Percentiles rank a stretch among this genome's conserved stretches.
phyloP scores from a whole-genome alignment of 192 early-diverging fungal species.

The Backusella tuberculispora region DNA sequence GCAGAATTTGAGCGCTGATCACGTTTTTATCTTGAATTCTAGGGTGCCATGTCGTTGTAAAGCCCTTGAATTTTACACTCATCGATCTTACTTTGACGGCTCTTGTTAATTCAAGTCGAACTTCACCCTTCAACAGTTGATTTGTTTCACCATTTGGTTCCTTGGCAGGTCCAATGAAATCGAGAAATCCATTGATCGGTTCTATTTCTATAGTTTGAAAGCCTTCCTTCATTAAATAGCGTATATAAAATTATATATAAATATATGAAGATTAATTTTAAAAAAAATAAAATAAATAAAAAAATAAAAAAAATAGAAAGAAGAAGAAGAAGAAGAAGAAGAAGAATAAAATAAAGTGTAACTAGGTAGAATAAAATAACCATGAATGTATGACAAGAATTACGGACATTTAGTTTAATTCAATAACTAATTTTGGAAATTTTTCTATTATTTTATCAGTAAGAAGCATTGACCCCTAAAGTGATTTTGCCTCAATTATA shows the following conservation, averaged over 20 bases:
- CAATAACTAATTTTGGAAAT: slow-evolving; percentile 7
- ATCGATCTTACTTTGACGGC: slow-evolving; percentile 32
- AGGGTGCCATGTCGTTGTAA: neutral
- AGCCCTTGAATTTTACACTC: slow-evolving; percentile 40
- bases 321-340: slow-evolving; percentile 1
- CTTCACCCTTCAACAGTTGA: slow-evolving; percentile 27
- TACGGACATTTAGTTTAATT: slow-evolving; percentile 8
- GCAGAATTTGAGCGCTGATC: slow-evolving; percentile 18
- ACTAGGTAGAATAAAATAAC: neutral
- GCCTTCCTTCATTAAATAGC: neutral
- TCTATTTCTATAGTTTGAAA: slow-evolving; percentile 5
- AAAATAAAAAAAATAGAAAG: neutral
- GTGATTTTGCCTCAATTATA: slow-evolving; percentile 1
- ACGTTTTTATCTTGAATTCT: neutral
- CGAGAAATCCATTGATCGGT: slow-evolving; percentile 7
- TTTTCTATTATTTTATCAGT: neutral
- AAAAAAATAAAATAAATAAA: neutral
- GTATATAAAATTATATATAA: neutral
- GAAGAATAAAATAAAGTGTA: neutral
- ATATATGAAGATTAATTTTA: neutral
- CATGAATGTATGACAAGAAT: neutral
- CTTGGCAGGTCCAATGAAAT: slow-evolving; percentile 1
- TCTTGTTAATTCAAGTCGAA: slow-evolving; percentile 29
- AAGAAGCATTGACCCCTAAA: neutral
- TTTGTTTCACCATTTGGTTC: neutral